Evolutionary conservation across 148 eudicot species (phyloP), one percentile per base, ranked within the genome.

Genomic region (Amaranthus cruentus): DNA sequence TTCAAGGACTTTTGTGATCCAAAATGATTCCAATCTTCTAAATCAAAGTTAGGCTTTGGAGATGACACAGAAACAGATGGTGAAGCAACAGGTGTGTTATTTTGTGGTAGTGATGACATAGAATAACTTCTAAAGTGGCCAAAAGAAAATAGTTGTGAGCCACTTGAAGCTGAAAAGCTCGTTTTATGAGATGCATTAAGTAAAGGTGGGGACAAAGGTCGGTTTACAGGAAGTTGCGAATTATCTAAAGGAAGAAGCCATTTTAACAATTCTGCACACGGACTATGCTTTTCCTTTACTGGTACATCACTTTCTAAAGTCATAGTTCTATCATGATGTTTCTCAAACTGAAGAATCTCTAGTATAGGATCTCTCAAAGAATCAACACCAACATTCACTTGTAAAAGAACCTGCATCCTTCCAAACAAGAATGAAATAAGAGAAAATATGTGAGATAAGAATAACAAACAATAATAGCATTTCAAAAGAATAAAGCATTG

Each of bases 331-430:
- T 80, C 88, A 56, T 73, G 82, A 86, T 90, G 82, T 80, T 90
- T 95, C 83, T 95, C 99, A 77, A 88, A 95, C 76, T 95, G 99
- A 73, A 92, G 90, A 84, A 95, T 90, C 83, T 95, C 97, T 62
- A 95, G 83, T 42, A 86, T 77, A 38, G 99, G 96, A 77, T 95
- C 87, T 76, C 74, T 83, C 74, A 88, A 60, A 78, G 80, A 85
- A 78, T 88, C 92, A 85, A 84, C 84, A 68, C 97, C 96, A 83
- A 95, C 80, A 89, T 86, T 95, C 80, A 91, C 84, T 85, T 95
- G 90, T 86, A 95, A 88, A 80, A 90, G 96, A 79, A 95, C 97
- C 99, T 95, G 99, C 96, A 90, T 87, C 90, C 96, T 88, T 91
- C 87, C 97, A 87, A 81, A 86, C 79, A 94, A 83, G 73, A 87